Conservation (phyloP, 805 yeast genomes). For the Cephaloascus fragrans region DNA sequence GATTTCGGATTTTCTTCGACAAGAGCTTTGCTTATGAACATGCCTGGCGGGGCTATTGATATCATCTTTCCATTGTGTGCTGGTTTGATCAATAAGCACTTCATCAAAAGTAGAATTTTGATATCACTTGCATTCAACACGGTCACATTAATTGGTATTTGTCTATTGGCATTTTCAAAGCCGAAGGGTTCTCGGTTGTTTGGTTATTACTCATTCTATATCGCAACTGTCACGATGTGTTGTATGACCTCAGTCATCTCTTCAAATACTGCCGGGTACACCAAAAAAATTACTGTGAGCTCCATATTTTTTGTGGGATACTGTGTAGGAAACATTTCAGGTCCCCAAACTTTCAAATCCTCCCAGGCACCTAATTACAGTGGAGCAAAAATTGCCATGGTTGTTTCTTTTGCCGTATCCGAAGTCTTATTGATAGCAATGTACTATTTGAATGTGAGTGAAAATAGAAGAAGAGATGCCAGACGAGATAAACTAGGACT, state of each 20-base stretch:
- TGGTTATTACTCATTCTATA: slow-evolving; percentile 12
- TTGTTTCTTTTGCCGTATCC: slow-evolving; percentile 39
- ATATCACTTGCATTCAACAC: slow-evolving; percentile 10
- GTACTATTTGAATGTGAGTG: slow-evolving; percentile 32
- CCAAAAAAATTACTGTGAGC: slow-evolving; percentile 57
- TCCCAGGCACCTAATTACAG: slow-evolving; percentile 43
- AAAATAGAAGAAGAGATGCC: slow-evolving; percentile 41
- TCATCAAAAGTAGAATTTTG: slow-evolving; percentile 12
- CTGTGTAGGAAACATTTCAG: slow-evolving; percentile 56
- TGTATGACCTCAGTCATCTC: slow-evolving; percentile 16
- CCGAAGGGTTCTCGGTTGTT: slow-evolving; percentile 11
- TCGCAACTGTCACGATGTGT: slow-evolving; percentile 14
- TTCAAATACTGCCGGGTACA: slow-evolving; percentile 61
- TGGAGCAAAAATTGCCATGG: slow-evolving; percentile 48
- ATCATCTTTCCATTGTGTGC: slow-evolving; percentile 2
- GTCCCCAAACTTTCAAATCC: slow-evolving; percentile 58
- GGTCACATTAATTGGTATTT: slow-evolving; percentile 15
- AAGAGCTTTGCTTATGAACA: slow-evolving; percentile 10
- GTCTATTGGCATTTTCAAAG: slow-evolving; percentile 18
- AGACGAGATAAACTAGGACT: slow-evolving; percentile 13
- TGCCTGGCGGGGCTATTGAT: slow-evolving; percentile 23
- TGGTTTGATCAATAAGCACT: not conserved
- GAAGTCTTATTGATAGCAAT: slow-evolving; percentile 32
- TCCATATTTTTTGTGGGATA: slow-evolving; percentile 55
- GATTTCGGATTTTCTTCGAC: slow-evolving; percentile 26